Conservation (phyloP, 768 basidiomycete species). For the Clathrus columnatus region DNA sequence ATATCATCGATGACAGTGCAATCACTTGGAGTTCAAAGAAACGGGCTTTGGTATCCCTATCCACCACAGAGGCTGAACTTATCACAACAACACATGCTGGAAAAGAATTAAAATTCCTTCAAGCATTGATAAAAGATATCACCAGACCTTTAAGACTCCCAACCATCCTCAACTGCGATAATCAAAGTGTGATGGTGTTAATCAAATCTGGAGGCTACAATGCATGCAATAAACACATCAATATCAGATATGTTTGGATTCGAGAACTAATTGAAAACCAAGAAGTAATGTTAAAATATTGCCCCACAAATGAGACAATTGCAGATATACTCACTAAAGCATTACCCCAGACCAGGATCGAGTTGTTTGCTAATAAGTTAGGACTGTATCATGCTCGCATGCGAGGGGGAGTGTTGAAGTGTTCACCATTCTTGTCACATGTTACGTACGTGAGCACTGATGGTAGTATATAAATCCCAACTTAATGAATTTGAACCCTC, state of each 20-base stretch:
- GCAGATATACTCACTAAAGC: conserved; percentile 36
- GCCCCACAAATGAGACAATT: conserved; percentile 22
- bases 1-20: conserved; percentile 19
- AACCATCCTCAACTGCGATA: conserved; percentile 11
- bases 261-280: conserved; percentile 17
- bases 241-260: conserved; percentile 26
- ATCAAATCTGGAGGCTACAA: background rate
- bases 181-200: conserved; percentile 16
- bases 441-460: too few relatives aligned
- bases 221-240: conserved; percentile 23
- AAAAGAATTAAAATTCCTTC: conserved; percentile 17
- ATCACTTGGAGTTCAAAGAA: conserved; percentile 27
- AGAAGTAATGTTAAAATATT: conserved; percentile 15
- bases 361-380: too few relatives aligned
- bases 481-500: too few relatives aligned
- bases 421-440: too few relatives aligned
- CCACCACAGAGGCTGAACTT: conserved; percentile 30
- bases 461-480: too few relatives aligned
- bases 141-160: background rate
- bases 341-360: too few relatives aligned
- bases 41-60: conserved; percentile 25
- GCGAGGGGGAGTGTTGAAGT: too few relatives aligned
- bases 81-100: conserved; percentile 20
- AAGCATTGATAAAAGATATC: conserved; percentile 12
- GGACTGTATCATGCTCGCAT: too few relatives aligned